Base-by-base conservation (phyloP, 169 alveolate species). In the Fabrea salina region DNA sequence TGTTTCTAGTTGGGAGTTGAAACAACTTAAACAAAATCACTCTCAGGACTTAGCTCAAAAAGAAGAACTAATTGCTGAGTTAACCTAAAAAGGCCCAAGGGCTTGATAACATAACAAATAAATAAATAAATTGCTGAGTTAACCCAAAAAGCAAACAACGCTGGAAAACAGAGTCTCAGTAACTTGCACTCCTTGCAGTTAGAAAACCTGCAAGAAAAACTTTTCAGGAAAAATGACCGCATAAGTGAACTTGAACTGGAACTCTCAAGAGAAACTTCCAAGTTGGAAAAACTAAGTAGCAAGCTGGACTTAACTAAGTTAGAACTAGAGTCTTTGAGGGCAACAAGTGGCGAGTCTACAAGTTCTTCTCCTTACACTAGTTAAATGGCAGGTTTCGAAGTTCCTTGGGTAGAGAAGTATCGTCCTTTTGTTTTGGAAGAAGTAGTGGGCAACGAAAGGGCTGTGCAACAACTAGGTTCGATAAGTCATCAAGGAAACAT, bases 391-490 rank as follows among this genome's bases (percentile, higher is more conserved):
- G 78, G 44, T 33, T 67, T 41, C 32, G 78, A 67, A 30, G n/a
- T 44, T 13, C 78, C 78, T 16, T 96, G 99, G 99, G 94, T 97
- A 47, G 99, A 98, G 80, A 98, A 98, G 82, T 97, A 98, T 85
- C 90, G 99, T 19, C 99, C 99, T 11, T 92, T 87, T 59, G 84
- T 92, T 8, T 88, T 98, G 47, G 95, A 92, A 32, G 99, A 97
- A 77, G 97, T 98, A 40, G 97, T 96, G 56, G 99, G 99, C 30
- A 98, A 98, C 81, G 95, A 94, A 44, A 93, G 95, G 75, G 97
- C 97, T 49, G 88, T 98, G 44, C 90, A 91, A 30, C 91, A 98
- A 22, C 91, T 98, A 41, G 90, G 95, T 88, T 92, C 96, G 40
- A 96, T 98, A 19, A 97, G 99, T 1, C 83, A 85, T 82, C 95